phyloP scores from a whole-genome alignment of 257 asterid species.

The Solanum ahanhuiri region DNA sequence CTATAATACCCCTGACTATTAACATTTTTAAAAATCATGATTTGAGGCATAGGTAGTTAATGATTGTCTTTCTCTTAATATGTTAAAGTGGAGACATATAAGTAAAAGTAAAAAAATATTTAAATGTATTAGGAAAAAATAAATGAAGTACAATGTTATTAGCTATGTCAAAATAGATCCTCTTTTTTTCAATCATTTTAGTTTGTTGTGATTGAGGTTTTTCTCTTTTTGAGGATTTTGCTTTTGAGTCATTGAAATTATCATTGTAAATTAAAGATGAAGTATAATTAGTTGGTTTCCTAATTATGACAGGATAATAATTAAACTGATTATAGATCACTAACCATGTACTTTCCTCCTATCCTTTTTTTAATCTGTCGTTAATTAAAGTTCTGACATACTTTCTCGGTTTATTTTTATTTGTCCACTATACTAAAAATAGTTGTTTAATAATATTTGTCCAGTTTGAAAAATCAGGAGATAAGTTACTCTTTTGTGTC shows the following conservation, averaged over 20 bases:
- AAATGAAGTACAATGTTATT: not conserved
- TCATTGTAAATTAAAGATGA: not conserved
- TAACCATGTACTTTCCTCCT: not conserved
- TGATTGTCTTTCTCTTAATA: not conserved
- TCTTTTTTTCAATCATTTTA: not conserved
- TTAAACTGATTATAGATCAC: not conserved
- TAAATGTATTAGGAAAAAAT: no score
- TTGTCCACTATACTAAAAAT: no score
- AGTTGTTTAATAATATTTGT: accelerated
- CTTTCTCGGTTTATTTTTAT: no score
- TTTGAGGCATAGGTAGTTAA: not conserved
- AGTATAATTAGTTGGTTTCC: not conserved
- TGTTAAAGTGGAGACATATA: not conserved
- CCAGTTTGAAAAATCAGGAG: not conserved
- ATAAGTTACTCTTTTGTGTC: no score
- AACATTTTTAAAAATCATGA: no score
- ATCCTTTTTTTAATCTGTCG: not conserved
- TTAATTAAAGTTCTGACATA: not conserved
- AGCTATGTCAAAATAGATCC: not conserved
- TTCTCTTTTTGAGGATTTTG: not conserved
- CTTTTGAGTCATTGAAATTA: not conserved
- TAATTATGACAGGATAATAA: not conserved
- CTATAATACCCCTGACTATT: not conserved
- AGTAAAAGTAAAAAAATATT: no score
- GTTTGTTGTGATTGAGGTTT: not conserved